Conservation (phyloP, 352 stramenopile genomes). For the Phytopythium aichiense region DNA sequence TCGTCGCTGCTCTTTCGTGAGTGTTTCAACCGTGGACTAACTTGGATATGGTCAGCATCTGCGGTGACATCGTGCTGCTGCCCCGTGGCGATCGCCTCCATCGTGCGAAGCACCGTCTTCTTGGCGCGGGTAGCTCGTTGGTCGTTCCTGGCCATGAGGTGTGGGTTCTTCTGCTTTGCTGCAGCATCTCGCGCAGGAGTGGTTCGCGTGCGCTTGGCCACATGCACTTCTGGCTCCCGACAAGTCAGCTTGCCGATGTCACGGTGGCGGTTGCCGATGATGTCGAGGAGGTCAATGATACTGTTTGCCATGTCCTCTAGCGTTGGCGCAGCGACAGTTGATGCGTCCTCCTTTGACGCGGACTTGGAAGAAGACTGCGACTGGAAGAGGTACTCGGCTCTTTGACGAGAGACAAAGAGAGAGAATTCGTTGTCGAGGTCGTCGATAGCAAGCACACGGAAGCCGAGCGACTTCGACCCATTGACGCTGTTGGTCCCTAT, state of each 20-base stretch:
- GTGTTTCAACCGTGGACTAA: constrained; percentile 15
- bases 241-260: constrained; percentile 56
- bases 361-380: not conserved
- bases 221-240: constrained; percentile 33
- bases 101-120: constrained; percentile 34
- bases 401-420: constrained; percentile 40
- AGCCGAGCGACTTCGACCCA: constrained; percentile 16
- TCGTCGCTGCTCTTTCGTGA: constrained; percentile 53
- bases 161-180: constrained; percentile 35
- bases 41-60: constrained; percentile 2
- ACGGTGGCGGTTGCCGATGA: constrained; percentile 64
- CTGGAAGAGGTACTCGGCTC: constrained; percentile 40
- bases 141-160: constrained; percentile 41
- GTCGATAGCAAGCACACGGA: constrained; percentile 51
- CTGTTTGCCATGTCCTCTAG: constrained; percentile 38
- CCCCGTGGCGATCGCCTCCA: constrained; percentile 39
- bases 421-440: constrained; percentile 67
- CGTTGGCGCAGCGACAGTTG: not conserved
- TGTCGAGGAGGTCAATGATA: constrained; percentile 51
- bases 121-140: constrained; percentile 46
- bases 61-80: constrained; percentile 4
- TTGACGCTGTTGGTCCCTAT: not conserved
- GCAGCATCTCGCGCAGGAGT: constrained; percentile 17
- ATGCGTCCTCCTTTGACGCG: not conserved
- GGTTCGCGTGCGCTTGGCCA: constrained; percentile 40